Conservation (phyloP, 2,329 filamentous ascomycete species). For the Microcyclospora tardicrescens region DNA sequence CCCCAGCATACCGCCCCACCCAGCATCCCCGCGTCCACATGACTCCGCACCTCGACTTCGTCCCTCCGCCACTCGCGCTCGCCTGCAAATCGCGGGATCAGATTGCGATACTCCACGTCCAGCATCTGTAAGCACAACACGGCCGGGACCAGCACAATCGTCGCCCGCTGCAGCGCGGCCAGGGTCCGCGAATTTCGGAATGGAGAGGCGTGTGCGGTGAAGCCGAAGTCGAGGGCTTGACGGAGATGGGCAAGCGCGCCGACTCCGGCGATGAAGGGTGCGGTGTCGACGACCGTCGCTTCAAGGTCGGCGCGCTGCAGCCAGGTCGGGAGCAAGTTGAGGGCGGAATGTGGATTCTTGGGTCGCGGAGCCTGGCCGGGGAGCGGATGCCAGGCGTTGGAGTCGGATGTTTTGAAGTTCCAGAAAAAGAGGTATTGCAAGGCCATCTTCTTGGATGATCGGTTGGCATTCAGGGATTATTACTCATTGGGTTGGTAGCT, state of each 20-base stretch:
- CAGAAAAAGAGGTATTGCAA: slow-evolving; percentile 15
- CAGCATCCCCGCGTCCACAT: slow-evolving; percentile 19
- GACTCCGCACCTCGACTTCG: slow-evolving; percentile 18
- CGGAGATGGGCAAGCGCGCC: slow-evolving; percentile 15
- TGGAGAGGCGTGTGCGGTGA: slow-evolving; percentile 15
- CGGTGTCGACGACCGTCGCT: slow-evolving; percentile 18
- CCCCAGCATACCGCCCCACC: slow-evolving; percentile 8
- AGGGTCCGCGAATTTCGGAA: slow-evolving; percentile 19
- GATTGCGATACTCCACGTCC: slow-evolving; percentile 15
- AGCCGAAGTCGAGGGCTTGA: slow-evolving; percentile 17
- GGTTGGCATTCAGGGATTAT: no score
- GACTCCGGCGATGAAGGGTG: slow-evolving; percentile 17
- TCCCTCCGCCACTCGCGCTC: slow-evolving; percentile 19
- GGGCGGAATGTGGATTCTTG: slow-evolving; percentile 8
- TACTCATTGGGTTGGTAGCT: no score
- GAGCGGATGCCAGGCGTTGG: slow-evolving; percentile 20
- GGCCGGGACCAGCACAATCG: slow-evolving; percentile 10
- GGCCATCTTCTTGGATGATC: no score
- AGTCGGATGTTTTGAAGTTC: slow-evolving; percentile 14
- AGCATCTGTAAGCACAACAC: slow-evolving; percentile 14
- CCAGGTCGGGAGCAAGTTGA: slow-evolving; percentile 11
- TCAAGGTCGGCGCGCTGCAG: slow-evolving; percentile 15
- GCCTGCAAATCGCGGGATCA: slow-evolving; percentile 19
- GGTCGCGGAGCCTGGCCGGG: slow-evolving; percentile 4
- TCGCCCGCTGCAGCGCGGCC: slow-evolving; percentile 15